Evolutionary conservation across 305 asterid species (phyloP).

Genomic region (Lippia alba): DNA sequence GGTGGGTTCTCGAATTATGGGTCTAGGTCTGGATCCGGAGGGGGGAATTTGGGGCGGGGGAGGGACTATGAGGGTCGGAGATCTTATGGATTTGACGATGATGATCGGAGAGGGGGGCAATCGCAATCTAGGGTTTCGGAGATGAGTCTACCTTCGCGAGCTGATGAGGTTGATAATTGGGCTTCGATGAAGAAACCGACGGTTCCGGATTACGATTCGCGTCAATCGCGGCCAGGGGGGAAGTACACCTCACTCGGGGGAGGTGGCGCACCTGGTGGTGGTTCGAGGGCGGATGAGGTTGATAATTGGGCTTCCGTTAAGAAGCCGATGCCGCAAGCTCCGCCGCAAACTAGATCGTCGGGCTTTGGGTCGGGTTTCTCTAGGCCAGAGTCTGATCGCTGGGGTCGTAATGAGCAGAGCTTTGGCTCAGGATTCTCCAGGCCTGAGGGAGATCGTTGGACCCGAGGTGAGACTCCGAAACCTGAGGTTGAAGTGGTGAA

Average conservation of each 20-base stretch:
- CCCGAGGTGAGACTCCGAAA: constrained; percentile 46
- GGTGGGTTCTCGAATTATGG: constrained; percentile 78
- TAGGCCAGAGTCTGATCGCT: constrained; percentile 56
- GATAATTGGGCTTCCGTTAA: constrained; percentile 67
- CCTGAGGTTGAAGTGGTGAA: constrained; percentile 52
- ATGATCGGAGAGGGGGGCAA: constrained; percentile 46
- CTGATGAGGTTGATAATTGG: constrained; percentile 81
- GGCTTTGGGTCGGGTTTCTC: constrained; percentile 53
- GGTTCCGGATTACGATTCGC: constrained; percentile 43
- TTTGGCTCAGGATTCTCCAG: constrained; percentile 36
- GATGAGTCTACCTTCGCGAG: constrained; percentile 58
- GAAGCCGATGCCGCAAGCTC: constrained; percentile 38
- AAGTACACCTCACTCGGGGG: constrained; percentile 58
- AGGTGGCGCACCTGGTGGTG: constrained; percentile 49
- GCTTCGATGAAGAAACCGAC: constrained; percentile 56
- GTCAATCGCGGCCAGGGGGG: constrained; percentile 40
- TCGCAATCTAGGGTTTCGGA: constrained; percentile 58
- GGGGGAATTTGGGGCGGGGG: constrained; percentile 30
- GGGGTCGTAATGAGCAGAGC: constrained; percentile 50
- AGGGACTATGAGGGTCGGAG: constrained; percentile 49
- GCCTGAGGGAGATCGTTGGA: constrained; percentile 40
- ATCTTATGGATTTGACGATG: constrained; percentile 67
- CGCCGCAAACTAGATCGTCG: constrained; percentile 45
- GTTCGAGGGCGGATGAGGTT: constrained; percentile 70
- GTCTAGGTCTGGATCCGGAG: constrained; percentile 43